phyloP scores from a whole-genome alignment of 2,329 filamentous ascomycete species.

The Colletotrichum sp. region DNA sequence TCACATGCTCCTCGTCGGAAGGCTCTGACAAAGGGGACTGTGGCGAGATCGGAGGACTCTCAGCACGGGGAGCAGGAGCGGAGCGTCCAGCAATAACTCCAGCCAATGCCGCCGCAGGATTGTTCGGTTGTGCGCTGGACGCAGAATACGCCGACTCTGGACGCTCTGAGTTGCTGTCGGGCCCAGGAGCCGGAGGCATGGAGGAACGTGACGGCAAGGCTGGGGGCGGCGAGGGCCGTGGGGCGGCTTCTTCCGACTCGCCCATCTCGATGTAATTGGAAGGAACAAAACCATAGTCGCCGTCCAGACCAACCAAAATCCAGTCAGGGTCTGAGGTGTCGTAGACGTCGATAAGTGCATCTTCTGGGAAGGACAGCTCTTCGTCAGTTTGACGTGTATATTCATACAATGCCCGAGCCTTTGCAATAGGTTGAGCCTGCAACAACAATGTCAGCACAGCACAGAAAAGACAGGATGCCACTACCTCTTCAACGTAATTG shows the following conservation, averaged over 20 bases:
- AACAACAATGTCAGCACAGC: neutral
- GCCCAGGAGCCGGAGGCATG: neutral
- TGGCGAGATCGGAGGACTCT: conserved; percentile 51
- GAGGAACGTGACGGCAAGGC: conserved; percentile 25
- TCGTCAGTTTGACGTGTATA: conserved; percentile 97
- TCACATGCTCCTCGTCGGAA: conserved; percentile 36
- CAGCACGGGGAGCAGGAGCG: conserved; percentile 42
- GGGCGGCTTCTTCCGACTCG: conserved; percentile 44
- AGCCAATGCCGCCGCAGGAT: conserved; percentile 60
- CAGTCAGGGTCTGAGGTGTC: conserved; percentile 94
- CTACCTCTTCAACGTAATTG: conserved; percentile 93
- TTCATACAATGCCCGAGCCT: conserved; percentile 95
- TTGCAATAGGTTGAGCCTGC: conserved; percentile 60
- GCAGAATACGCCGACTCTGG: conserved; percentile 23
- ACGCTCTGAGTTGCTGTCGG: neutral
- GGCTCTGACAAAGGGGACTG: conserved; percentile 15
- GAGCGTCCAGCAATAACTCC: conserved; percentile 57
- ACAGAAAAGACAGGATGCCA: neutral
- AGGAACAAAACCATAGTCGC: conserved; percentile 92
- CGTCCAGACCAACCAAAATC: conserved; percentile 86
- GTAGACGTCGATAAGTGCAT: conserved; percentile 81
- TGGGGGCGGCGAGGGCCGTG: conserved; percentile 37
- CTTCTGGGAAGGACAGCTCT: conserved; percentile 94
- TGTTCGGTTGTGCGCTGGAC: conserved; percentile 33
- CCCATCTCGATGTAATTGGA: conserved; percentile 91